Percentiles rank a stretch among this genome's conserved stretches.
phyloP scores from a whole-genome alignment of 2,329 filamentous ascomycete species.

The Zasmidium angulare region DNA sequence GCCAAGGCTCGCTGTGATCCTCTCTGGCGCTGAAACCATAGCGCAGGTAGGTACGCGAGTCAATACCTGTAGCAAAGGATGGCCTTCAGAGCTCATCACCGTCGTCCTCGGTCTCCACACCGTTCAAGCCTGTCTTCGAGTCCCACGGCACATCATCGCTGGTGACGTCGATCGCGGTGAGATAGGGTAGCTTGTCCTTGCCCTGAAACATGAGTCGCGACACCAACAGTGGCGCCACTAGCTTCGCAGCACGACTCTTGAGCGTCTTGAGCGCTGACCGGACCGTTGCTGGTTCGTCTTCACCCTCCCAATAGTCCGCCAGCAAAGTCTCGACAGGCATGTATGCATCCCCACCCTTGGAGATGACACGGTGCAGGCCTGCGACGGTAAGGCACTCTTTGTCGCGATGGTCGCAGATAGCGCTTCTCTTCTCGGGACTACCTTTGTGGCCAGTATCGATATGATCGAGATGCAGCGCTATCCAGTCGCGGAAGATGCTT shows the following conservation, averaged over 20 bases:
- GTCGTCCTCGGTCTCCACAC: constrained; percentile 4
- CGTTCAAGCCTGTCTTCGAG: background rate
- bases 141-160: constrained; percentile 35
- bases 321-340: constrained; percentile 27
- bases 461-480: constrained; percentile 23
- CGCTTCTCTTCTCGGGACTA: background rate
- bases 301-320: background rate
- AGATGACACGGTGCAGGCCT: constrained; percentile 34
- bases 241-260: background rate
- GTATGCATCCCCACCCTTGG: constrained; percentile 31
- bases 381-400: constrained; percentile 16
- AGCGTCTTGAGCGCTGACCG: background rate
- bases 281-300: background rate
- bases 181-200: constrained; percentile 30
- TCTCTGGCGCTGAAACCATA: no score
- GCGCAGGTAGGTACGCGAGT: no score
- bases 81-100: background rate
- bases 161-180: constrained; percentile 36
- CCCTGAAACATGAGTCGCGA: background rate
- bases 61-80: no score
- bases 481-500: constrained; percentile 34
- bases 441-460: background rate
- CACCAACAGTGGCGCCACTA: background rate
- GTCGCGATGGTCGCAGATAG: constrained; percentile 16
- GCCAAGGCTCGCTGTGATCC: no score